phyloP scores from a whole-genome alignment of 345 rosid species.

The Nasturtium officinale region DNA sequence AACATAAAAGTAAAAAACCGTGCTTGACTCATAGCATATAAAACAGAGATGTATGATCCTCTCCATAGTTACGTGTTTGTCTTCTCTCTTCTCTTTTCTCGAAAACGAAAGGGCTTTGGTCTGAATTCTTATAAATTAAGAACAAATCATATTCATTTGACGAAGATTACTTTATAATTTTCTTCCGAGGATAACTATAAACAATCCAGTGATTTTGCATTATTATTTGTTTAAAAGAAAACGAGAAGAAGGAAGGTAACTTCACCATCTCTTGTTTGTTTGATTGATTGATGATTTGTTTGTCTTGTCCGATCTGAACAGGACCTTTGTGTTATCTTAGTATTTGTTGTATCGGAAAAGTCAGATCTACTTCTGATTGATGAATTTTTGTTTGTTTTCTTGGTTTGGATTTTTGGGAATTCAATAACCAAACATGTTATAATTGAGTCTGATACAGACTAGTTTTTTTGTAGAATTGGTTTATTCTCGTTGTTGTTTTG shows the following conservation, averaged over 20 bases:
- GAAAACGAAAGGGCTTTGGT: slow-evolving; percentile 21
- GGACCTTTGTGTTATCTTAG: background rate
- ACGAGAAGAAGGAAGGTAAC: no score
- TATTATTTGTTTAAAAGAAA: no score
- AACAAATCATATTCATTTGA: background rate
- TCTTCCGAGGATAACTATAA: background rate
- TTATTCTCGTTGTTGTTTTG: background rate
- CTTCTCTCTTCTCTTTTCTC: background rate
- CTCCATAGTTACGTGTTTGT: slow-evolving; percentile 38
- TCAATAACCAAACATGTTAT: background rate
- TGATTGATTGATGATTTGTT: background rate
- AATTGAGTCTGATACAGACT: background rate
- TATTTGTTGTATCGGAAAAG: background rate
- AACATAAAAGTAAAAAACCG: slow-evolving; percentile 13
- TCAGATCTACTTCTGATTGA: slow-evolving; percentile 26
- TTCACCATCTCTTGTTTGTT: background rate
- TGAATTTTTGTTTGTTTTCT: background rate
- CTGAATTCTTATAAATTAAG: slow-evolving; percentile 23
- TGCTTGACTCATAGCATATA: slow-evolving; percentile 20
- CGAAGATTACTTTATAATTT: background rate
- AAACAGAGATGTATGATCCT: slow-evolving; percentile 28
- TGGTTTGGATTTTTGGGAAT: background rate
- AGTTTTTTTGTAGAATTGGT: background rate
- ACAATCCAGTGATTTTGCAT: background rate
- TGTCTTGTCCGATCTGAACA: slow-evolving; percentile 21